A percentile compares a stretch with the other conserved stretches of the same genome.
phyloP scores from a whole-genome alignment of 1,284 basidiomycete genomes.

The Cutaneotrichosporon sp. region DNA sequence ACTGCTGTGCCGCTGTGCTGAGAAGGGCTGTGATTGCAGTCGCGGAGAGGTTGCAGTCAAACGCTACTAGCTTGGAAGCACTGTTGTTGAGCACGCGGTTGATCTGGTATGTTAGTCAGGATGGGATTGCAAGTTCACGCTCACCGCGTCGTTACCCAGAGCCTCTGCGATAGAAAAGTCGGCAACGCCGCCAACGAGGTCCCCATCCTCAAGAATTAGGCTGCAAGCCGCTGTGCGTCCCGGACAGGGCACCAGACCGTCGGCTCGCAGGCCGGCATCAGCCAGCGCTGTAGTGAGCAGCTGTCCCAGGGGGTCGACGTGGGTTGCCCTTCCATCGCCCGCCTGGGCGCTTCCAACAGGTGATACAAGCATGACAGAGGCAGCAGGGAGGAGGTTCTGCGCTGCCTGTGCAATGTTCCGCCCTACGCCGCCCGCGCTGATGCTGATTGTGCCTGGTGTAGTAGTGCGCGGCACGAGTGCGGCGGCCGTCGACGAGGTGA shows the following conservation, averaged over 20 bases:
- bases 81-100: too few relatives aligned
- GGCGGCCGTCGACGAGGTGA: slow-evolving; percentile 57
- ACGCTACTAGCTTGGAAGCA: slow-evolving; percentile 62
- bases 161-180: slow-evolving; percentile 75
- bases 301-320: slow-evolving; percentile 61
- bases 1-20: slow-evolving; percentile 12
- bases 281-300: slow-evolving; percentile 59
- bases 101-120: not conserved
- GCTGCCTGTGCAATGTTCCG: slow-evolving; percentile 91
- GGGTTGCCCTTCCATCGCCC: slow-evolving; percentile 41
- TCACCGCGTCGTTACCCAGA: slow-evolving; percentile 55
- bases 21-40: slow-evolving; percentile 57
- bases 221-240: slow-evolving; percentile 73
- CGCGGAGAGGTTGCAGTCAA: slow-evolving; percentile 75
- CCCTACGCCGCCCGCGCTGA: slow-evolving; percentile 84
- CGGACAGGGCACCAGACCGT: slow-evolving; percentile 60
- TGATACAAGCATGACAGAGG: slow-evolving; percentile 49
- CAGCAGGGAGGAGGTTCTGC: slow-evolving; percentile 29
- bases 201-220: slow-evolving; percentile 72
- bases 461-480: slow-evolving; percentile 59
- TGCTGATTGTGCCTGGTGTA: slow-evolving; percentile 65
- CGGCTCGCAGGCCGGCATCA: slow-evolving; percentile 67
- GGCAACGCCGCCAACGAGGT: slow-evolving; percentile 76
- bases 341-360: slow-evolving; percentile 33
- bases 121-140: slow-evolving; percentile 12